Conservation (phyloP, 2,329 filamentous ascomycete species). For the Cephalotrichum gorgonifer region DNA sequence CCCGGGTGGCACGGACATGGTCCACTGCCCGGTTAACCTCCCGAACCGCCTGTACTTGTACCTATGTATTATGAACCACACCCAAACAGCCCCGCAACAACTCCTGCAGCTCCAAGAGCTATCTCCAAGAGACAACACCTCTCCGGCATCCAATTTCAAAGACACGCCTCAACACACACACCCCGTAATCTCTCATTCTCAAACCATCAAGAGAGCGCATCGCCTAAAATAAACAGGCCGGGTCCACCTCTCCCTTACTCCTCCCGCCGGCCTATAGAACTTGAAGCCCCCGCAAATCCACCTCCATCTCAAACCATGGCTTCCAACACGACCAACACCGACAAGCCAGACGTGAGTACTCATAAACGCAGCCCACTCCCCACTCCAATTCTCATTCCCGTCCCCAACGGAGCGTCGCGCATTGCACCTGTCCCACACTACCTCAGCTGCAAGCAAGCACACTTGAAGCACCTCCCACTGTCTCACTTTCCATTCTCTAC, state of each 20-base stretch:
- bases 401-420: not conserved
- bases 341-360: conserved; percentile 23
- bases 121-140: not conserved
- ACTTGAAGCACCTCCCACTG: not conserved
- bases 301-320: conserved; percentile 19
- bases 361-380: not conserved
- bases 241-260: too few species aligned
- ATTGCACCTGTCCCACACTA: not conserved
- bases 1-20: too few species aligned
- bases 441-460: not conserved
- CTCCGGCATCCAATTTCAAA: too few species aligned
- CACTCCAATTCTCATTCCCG: not conserved
- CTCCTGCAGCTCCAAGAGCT: not conserved
- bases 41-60: too few species aligned
- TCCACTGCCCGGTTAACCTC: too few species aligned
- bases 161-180: not conserved
- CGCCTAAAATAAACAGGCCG: too few species aligned
- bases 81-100: not conserved
- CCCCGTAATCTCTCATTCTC: not conserved
- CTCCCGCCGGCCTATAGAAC: too few species aligned
- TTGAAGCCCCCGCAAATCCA: not conserved
- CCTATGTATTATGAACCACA: not conserved
- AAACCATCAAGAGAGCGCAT: too few species aligned
- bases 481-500: not conserved
- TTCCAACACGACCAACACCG: conserved; percentile 23